A percentile compares a stretch with the other conserved stretches of the same genome.
Evolutionary conservation across 75 land plant genomes (phyloP).

Genomic region (Sequoia sempervirens): DNA sequence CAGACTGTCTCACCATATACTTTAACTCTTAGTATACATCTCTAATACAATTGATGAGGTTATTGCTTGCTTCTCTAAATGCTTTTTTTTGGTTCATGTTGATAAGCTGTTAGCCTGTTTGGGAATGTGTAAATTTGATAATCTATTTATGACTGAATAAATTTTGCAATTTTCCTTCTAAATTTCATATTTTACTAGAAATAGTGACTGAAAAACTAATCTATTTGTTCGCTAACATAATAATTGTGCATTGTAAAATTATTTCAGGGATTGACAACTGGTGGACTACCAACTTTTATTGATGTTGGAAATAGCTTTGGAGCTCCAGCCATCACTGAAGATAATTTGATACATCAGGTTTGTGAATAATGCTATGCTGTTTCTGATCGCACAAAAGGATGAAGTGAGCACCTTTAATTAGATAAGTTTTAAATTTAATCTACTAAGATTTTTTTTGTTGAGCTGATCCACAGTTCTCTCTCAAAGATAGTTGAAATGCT

Average conservation of each 20-base stretch:
- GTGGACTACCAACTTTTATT: constrained; percentile 94
- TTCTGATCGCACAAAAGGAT: neutral
- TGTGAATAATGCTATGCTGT: neutral
- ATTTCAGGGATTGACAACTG: constrained; percentile 90
- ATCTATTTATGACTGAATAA: neutral
- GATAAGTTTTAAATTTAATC: neutral
- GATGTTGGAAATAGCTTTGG: constrained; percentile 99
- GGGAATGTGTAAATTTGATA: constrained; percentile 1
- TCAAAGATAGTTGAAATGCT: neutral
- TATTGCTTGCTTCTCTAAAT: neutral
- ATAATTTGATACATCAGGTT: constrained; percentile 89
- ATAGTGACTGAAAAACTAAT: neutral
- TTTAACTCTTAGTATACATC: neutral
- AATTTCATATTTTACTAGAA: neutral
- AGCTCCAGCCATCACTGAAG: constrained; percentile 97
- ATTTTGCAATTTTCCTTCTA: neutral
- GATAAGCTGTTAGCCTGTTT: neutral
- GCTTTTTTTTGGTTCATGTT: neutral
- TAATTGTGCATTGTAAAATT: neutral
- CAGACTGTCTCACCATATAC: neutral
- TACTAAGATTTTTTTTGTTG: neutral
- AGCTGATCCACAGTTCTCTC: neutral
- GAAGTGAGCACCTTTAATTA: neutral
- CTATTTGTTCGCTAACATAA: neutral
- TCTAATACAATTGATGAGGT: neutral